phyloP scores from a whole-genome alignment of 2,329 filamentous ascomycete genomes.

The Colletotrichum melonis region DNA sequence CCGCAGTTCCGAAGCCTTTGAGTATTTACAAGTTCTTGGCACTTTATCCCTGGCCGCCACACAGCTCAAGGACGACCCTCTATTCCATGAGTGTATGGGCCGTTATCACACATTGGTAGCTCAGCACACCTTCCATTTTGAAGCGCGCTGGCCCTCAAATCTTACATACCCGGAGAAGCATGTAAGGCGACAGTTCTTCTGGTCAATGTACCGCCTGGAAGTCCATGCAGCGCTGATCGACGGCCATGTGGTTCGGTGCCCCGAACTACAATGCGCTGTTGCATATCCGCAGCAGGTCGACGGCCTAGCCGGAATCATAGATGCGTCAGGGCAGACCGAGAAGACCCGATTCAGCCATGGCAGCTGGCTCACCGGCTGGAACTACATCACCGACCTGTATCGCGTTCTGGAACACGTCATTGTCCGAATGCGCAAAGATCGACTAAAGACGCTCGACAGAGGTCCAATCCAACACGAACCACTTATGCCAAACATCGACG shows the following conservation, averaged over 20 bases:
- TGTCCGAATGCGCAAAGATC: slow-evolving; percentile 36
- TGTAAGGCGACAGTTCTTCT: slow-evolving; percentile 51
- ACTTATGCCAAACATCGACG: slow-evolving; percentile 31
- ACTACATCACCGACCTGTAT: slow-evolving; percentile 68
- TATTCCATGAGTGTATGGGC: slow-evolving; percentile 63
- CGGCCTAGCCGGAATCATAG: slow-evolving; percentile 21
- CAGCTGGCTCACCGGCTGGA: slow-evolving; percentile 66
- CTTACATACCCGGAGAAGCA: slow-evolving; percentile 53
- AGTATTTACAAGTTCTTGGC: slow-evolving; percentile 48
- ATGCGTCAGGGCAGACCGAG: slow-evolving; percentile 10
- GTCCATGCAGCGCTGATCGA: slow-evolving; percentile 65
- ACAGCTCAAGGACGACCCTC: slow-evolving; percentile 60
- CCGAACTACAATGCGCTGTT: slow-evolving; percentile 36
- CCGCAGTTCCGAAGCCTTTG: slow-evolving; percentile 18
- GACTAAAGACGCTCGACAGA: slow-evolving; percentile 29
- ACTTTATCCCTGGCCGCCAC: slow-evolving; percentile 62
- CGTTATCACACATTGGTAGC: slow-evolving; percentile 60
- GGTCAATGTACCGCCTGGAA: slow-evolving; percentile 69
- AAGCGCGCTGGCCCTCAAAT: slow-evolving; percentile 60
- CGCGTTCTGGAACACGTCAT: slow-evolving; percentile 64
- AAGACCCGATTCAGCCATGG: slow-evolving; percentile 21
- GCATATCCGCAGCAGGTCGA: slow-evolving; percentile 26
- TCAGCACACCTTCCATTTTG: slow-evolving; percentile 63
- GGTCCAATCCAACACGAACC: slow-evolving; percentile 19
- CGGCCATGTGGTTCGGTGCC: slow-evolving; percentile 41